These are phyloP conservation scores for Salix suchowensis DNA, from an alignment of 345 rosid species.

Conservation along the genomic window DNA sequence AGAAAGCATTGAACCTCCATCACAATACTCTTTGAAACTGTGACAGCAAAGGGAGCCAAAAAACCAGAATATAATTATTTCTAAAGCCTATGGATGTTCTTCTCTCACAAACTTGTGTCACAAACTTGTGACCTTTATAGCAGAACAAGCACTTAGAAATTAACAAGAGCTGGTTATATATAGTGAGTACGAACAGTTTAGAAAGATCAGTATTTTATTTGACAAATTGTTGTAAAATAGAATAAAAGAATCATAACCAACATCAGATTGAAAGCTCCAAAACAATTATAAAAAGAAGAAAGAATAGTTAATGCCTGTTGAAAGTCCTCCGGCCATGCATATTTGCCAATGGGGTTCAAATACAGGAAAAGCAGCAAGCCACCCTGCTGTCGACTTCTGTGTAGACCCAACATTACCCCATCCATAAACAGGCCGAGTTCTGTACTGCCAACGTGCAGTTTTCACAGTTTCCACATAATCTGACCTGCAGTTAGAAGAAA, in stretches of 20 bases:
- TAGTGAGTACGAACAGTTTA: no score
- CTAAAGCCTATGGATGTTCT: not conserved
- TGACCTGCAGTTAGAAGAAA: conserved; percentile 49
- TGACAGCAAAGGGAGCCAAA: not conserved
- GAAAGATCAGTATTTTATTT: no score
- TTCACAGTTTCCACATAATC: conserved; percentile 58
- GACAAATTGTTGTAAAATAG: no score
- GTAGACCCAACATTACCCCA: conserved; percentile 81
- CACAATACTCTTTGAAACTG: not conserved
- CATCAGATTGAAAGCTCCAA: not conserved
- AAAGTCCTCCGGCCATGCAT: conserved; percentile 97
- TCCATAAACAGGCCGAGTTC: conserved; percentile 83
- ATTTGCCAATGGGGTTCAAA: conserved; percentile 99
- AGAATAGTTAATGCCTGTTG: conserved; percentile 58
- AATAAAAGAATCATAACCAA: no score
- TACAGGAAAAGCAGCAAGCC: conserved; percentile 95
- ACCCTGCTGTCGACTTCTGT: conserved; percentile 93
- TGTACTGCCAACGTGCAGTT: conserved; percentile 92
- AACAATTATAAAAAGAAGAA: conserved; percentile 13
- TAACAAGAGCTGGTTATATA: not conserved
- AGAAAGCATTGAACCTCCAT: not conserved
- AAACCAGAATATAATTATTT: not conserved
- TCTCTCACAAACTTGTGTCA: not conserved
- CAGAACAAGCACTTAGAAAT: not conserved
- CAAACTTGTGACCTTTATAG: not conserved